A percentile compares a stretch with the other conserved stretches of the same genome.
Conservation (phyloP, 768 basidiomycete species). For the Gyrodon lividus region DNA sequence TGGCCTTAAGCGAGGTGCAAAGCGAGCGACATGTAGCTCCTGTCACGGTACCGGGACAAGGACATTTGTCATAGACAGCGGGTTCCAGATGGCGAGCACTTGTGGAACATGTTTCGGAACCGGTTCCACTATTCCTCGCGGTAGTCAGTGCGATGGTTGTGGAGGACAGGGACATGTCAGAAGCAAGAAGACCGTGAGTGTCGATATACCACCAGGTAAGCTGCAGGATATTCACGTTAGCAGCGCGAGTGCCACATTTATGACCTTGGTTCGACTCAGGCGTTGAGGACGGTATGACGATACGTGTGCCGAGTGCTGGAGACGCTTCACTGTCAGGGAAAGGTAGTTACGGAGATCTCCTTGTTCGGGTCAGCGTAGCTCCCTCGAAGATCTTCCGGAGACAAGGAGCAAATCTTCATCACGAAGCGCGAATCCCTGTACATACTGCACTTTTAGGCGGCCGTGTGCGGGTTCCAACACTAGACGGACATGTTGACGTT, state of each 20-base stretch:
- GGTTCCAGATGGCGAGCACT: constrained; percentile 96
- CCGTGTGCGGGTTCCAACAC: constrained; percentile 85
- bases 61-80: constrained; percentile 87
- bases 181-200: constrained; percentile 69
- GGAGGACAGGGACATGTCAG: constrained; percentile 87
- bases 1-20: constrained; percentile 85
- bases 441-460: constrained; percentile 94
- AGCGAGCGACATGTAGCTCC: constrained; percentile 71
- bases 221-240: constrained; percentile 8
- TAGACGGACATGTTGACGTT: constrained; percentile 95
- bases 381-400: constrained; percentile 83
- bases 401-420: constrained; percentile 89
- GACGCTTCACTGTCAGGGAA: constrained; percentile 81
- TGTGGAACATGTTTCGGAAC: constrained; percentile 80
- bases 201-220: constrained; percentile 85
- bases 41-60: constrained; percentile 87
- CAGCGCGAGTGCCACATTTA: not conserved
- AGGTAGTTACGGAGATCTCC: constrained; percentile 80
- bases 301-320: constrained; percentile 77
- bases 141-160: constrained; percentile 76
- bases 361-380: constrained; percentile 82
- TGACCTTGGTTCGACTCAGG: constrained; percentile 44
- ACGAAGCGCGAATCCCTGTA: constrained; percentile 86
- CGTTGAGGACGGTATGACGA: constrained; percentile 92
- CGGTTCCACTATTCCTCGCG: constrained; percentile 77